Conservation (phyloP, 345 rosid species). For the Draba incana region DNA sequence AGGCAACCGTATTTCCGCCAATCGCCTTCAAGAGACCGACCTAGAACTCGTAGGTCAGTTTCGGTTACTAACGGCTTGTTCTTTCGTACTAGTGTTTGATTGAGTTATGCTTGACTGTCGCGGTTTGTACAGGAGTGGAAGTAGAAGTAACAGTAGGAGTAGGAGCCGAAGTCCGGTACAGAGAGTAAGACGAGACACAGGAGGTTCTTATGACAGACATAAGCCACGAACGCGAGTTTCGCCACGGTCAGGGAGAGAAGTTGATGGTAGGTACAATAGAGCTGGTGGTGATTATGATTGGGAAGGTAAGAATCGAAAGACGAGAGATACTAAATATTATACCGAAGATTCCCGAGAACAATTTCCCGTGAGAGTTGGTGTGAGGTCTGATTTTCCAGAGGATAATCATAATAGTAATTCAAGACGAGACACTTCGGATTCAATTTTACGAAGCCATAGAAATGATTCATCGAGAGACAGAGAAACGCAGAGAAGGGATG, state of each 20-base stretch:
- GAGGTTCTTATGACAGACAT: constrained; percentile 63
- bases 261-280: constrained; percentile 78
- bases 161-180: constrained; percentile 67
- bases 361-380: constrained; percentile 42
- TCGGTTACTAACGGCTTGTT: neutral
- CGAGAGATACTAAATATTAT: constrained; percentile 53
- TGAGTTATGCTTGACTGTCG: neutral
- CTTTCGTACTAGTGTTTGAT: constrained; percentile 11
- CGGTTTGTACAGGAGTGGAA: constrained; percentile 34
- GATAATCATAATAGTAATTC: constrained; percentile 39
- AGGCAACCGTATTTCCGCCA: constrained; percentile 56
- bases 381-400: constrained; percentile 50
- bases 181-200: constrained; percentile 67
- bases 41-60: constrained; percentile 57
- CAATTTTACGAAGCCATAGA: constrained; percentile 38
- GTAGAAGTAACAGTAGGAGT: constrained; percentile 59
- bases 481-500: constrained; percentile 51
- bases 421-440: constrained; percentile 49
- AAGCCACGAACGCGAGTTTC: constrained; percentile 59
- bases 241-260: constrained; percentile 63
- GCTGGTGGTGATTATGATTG: constrained; percentile 58
- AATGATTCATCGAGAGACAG: constrained; percentile 51
- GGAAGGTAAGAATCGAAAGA: constrained; percentile 60
- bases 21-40: constrained; percentile 68
- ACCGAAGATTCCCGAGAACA: constrained; percentile 52